phyloP scores from a whole-genome alignment of 164 flowering plant genomes.

The Liquidambar formosana region DNA sequence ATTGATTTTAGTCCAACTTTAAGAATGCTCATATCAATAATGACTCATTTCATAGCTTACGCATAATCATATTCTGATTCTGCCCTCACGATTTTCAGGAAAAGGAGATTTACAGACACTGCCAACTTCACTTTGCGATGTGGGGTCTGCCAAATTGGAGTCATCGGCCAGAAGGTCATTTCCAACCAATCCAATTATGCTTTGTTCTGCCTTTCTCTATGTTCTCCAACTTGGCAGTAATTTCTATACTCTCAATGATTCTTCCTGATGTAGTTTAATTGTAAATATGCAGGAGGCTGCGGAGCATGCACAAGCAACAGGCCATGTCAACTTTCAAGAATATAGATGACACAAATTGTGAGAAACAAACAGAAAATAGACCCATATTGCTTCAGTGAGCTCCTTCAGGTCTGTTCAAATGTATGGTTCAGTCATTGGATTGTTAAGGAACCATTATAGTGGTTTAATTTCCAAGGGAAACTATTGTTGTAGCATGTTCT shows the following conservation, averaged over 20 bases:
- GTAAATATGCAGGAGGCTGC: slow-evolving; percentile 70
- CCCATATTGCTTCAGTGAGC: too few species aligned
- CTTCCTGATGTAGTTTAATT: not conserved
- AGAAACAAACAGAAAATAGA: too few species aligned
- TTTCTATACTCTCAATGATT: too few species aligned
- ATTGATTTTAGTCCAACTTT: too few species aligned
- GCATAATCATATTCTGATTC: not conserved
- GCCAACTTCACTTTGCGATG: slow-evolving; percentile 93
- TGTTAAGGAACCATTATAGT: too few species aligned
- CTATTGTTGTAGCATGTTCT: too few species aligned
- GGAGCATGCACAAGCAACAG: slow-evolving; percentile 94
- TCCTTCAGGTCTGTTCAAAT: too few species aligned
- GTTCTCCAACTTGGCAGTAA: not conserved
- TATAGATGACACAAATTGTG: slow-evolving; percentile 37
- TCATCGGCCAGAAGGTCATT: slow-evolving; percentile 82
- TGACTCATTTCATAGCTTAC: too few species aligned
- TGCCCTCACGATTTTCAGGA: slow-evolving; percentile 40
- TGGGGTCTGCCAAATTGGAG: slow-evolving; percentile 93
- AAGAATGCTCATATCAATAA: too few species aligned
- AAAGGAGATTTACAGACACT: slow-evolving; percentile 80
- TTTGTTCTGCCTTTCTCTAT: not conserved
- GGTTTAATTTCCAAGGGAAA: too few species aligned
- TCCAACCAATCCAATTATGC: not conserved
- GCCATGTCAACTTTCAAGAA: slow-evolving; percentile 94
- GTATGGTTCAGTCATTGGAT: too few species aligned